These are phyloP conservation scores for Yamagishiella unicocca DNA, from an alignment of 139 green algal genomes.

Conservation along the genomic window DNA sequence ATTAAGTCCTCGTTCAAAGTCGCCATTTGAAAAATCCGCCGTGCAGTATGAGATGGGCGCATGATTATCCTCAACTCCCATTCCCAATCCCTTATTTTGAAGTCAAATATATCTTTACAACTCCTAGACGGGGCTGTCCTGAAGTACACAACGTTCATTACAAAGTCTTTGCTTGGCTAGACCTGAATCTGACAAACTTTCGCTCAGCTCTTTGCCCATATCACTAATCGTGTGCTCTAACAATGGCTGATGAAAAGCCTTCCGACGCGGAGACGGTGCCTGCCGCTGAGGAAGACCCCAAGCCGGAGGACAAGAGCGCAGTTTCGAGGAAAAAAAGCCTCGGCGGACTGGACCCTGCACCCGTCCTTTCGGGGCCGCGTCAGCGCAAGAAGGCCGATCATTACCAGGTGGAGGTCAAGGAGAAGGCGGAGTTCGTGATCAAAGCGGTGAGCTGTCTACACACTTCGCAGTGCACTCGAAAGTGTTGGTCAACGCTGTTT, in stretches of 20 bases:
- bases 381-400: constrained; percentile 38
- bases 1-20: no score
- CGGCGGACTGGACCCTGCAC: neutral
- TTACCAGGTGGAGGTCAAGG: constrained; percentile 25
- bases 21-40: no score
- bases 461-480: neutral
- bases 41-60: no score
- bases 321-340: neutral
- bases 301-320: constrained; percentile 4
- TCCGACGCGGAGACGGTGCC: neutral
- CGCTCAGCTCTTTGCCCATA: no score
- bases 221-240: neutral
- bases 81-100: no score
- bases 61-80: no score
- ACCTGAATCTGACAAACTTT: no score
- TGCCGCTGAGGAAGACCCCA: neutral
- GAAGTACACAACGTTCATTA: no score
- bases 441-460: constrained; percentile 41
- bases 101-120: no score
- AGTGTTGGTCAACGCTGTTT: neutral
- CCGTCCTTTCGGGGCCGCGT: neutral
- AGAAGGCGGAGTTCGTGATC: constrained; percentile 54
- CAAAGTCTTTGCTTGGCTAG: no score
- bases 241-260: constrained; percentile 23
- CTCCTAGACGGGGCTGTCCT: no score